Percentiles rank a stretch among this genome's conserved stretches.
These are phyloP conservation scores for Saccharomyces paradoxus DNA, from an alignment of 805 yeast genomes.

Conservation along the genomic window DNA sequence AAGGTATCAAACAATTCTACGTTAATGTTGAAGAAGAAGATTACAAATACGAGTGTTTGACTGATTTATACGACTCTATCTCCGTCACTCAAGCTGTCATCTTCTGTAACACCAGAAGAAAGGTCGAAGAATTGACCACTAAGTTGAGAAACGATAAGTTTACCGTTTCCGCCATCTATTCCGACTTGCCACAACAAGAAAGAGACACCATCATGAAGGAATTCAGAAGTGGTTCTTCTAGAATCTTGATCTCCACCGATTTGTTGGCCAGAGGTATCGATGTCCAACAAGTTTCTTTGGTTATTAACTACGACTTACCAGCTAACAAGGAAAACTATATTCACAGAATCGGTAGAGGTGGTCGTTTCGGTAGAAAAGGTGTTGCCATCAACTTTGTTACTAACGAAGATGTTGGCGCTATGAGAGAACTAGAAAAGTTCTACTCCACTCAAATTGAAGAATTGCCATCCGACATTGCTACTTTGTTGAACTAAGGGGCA, in stretches of 20 bases:
- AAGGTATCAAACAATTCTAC: slow-evolving; percentile 89
- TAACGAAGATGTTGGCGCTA: slow-evolving; percentile 59
- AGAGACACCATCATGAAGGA: slow-evolving; percentile 93
- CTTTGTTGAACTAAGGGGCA: slow-evolving; percentile 26
- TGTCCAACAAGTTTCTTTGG: slow-evolving; percentile 94
- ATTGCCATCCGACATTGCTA: slow-evolving; percentile 69
- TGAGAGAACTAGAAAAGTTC: slow-evolving; percentile 68
- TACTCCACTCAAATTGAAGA: slow-evolving; percentile 69
- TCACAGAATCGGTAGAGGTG: slow-evolving; percentile 97
- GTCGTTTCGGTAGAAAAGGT: slow-evolving; percentile 97
- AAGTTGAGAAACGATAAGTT: slow-evolving; percentile 74
- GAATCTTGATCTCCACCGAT: slow-evolving; percentile 93
- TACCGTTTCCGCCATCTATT: slow-evolving; percentile 93
- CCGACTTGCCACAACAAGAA: slow-evolving; percentile 92
- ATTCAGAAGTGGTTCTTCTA: slow-evolving; percentile 86
- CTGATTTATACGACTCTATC: slow-evolving; percentile 90
- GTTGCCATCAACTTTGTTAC: slow-evolving; percentile 94
- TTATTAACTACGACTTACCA: slow-evolving; percentile 92
- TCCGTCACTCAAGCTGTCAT: slow-evolving; percentile 96
- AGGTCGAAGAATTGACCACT: slow-evolving; percentile 84
- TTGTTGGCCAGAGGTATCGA: slow-evolving; percentile 98
- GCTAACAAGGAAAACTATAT: slow-evolving; percentile 88
- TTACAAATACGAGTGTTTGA: slow-evolving; percentile 88
- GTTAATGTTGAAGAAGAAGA: slow-evolving; percentile 87
- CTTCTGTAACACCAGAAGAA: slow-evolving; percentile 92